Percentiles rank a stretch among this genome's conserved stretches.
Conservation (phyloP, 208 protist species). For the Dictyostelium gargantuum region DNA sequence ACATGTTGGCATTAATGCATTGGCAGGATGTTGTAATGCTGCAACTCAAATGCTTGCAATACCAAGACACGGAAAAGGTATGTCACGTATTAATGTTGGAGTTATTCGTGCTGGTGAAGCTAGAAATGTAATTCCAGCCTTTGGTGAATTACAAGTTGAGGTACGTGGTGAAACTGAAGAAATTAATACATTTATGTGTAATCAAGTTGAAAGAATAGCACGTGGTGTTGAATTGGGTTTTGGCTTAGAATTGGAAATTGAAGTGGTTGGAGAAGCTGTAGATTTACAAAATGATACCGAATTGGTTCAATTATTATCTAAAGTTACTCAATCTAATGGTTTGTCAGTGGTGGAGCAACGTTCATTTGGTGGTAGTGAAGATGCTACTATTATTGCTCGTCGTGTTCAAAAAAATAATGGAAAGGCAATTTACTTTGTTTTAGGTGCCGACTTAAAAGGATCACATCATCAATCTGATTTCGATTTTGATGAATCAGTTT, state of each 20-base stretch:
- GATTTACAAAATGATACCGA: not conserved
- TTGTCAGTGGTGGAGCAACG: not conserved
- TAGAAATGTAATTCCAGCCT: not conserved
- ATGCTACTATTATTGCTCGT: not conserved
- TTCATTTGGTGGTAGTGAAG: slow-evolving; percentile 12
- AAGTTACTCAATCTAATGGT: not conserved
- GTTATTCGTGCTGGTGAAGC: not conserved
- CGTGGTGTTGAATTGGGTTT: not conserved
- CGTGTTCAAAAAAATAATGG: not conserved
- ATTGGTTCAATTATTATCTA: not conserved
- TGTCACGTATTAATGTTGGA: slow-evolving; percentile 13
- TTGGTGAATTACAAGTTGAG: not conserved
- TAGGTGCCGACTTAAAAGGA: not conserved
- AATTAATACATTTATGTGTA: not conserved
- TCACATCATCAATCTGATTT: slow-evolving; percentile 15
- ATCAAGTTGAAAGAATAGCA: not conserved
- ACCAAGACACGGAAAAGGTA: not conserved
- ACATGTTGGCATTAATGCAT: not conserved
- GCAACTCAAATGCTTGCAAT: not conserved
- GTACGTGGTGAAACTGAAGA: slow-evolving; percentile 7
- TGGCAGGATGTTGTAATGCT: not conserved
- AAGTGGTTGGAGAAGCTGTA: slow-evolving; percentile 11
- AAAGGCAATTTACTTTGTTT: not conserved
- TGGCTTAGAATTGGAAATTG: not conserved
- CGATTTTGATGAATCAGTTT: not conserved